Base-by-base conservation (phyloP, 106 monocot species). In the Acorus calamus region DNA sequence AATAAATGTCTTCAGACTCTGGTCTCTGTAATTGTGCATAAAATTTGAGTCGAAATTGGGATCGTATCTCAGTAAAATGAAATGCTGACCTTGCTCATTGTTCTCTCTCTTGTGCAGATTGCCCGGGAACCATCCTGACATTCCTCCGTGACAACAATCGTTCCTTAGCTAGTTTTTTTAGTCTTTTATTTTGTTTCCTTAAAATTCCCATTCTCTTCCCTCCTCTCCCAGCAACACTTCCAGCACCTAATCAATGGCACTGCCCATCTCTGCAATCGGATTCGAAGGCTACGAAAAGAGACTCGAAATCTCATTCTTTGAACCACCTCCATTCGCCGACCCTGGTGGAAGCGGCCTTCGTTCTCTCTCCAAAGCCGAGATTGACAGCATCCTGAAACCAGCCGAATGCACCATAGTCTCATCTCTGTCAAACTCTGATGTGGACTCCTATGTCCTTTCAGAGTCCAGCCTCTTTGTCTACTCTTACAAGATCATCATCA, bases 401-500 rank as follows among this genome's bases (percentile, higher is more conserved):
- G 60, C 60, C 0, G 7, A 43, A 14, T 60, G 60, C 42, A 60
- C 60, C 7, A 60, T 60, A 43, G 60, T 60, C 14, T 42, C 60
- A 5, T 11, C 4, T 5, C 44, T 60, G 4, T 60, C 60, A 42
- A 60, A 60, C 14, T 6, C 41, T 4, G 42, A 28, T 4, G 41
- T 60, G 7, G 60, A 60, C 11, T 60, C 60, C 4, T 60, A 60
- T 2, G 60, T 60, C 6, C 60, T 60, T 43, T 60, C 60, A 0
- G 60, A 60, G 44, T 60, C 60, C 28, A 60, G 66, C 46, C 66
- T 67, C 5, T 67, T 67, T 42, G 41, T 67, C 4, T 67, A 67
- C 66, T 45, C 66, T 7, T 14, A 67, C 44, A 67, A 67, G 66
- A 67, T 67, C 10, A 67, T 67, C 46, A 2, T 67, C 14, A 67